A percentile compares a stretch with the other conserved stretches of the same genome.
phyloP scores from a whole-genome alignment of 2,329 filamentous ascomycete genomes.

The Phaeomoniella chlamydospora region DNA sequence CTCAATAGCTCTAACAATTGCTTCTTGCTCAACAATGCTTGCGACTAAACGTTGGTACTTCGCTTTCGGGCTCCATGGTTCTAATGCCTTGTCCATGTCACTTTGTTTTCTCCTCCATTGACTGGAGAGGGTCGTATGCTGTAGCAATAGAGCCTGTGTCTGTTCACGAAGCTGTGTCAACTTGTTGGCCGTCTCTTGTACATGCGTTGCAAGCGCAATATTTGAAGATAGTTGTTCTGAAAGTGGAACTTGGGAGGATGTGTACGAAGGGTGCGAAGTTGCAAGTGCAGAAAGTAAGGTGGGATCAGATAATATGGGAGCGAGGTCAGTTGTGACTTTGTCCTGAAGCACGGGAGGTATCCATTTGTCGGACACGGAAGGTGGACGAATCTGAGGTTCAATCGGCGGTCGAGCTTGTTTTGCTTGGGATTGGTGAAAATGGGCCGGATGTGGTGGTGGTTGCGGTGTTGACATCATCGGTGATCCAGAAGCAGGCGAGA shows the following conservation, averaged over 20 bases:
- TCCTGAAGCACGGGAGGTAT: conserved; percentile 7
- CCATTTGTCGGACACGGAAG: conserved; percentile 6
- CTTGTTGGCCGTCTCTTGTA: conserved; percentile 28
- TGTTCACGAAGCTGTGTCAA: conserved; percentile 42
- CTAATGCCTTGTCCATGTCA: conserved; percentile 74
- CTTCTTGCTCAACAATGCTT: conserved; percentile 69
- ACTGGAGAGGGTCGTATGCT: conserved; percentile 76
- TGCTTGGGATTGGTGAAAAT: conserved; percentile 15
- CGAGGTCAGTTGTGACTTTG: conserved; percentile 34
- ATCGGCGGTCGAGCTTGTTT: conserved; percentile 9
- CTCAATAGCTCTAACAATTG: conserved; percentile 67
- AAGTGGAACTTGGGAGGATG: conserved; percentile 50
- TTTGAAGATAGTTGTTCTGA: conserved; percentile 56
- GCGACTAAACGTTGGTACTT: conserved; percentile 70
- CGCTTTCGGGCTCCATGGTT: conserved; percentile 72
- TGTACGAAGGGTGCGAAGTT: conserved; percentile 58
- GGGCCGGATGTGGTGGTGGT: conserved; percentile 68
- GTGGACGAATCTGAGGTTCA: conserved; percentile 9
- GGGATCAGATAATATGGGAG: conserved; percentile 60
- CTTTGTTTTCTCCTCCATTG: conserved; percentile 80
- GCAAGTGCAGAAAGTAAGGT: conserved; percentile 61
- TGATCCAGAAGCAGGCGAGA: conserved; percentile 5
- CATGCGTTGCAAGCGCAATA: conserved; percentile 45
- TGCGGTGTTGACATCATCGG: conserved; percentile 30
- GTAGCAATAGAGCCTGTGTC: conserved; percentile 68